Conservation (phyloP, 176 grass and related monocot species). For the Puya raimondii region DNA sequence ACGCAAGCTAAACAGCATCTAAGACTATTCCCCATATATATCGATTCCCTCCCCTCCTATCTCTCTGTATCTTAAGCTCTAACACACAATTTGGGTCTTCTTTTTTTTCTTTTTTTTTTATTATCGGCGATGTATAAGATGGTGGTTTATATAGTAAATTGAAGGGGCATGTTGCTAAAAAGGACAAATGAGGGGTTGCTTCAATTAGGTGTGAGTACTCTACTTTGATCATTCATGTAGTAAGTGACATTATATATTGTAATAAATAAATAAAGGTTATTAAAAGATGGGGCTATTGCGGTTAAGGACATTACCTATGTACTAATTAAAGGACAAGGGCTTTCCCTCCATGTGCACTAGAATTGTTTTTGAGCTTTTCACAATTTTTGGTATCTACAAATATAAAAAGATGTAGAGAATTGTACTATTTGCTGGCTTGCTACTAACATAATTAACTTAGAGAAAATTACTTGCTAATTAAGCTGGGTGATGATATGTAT, state of each 20-base stretch:
- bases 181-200: constrained; percentile 7
- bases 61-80: constrained; percentile 8
- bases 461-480: too few species aligned
- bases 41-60: constrained; percentile 9
- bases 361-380: constrained; percentile 14
- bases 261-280: constrained; percentile 26
- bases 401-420: neutral
- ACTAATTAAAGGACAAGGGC: constrained; percentile 34
- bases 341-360: constrained; percentile 25
- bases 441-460: neutral
- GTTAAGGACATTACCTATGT: constrained; percentile 33
- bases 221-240: too few species aligned
- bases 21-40: constrained; percentile 92
- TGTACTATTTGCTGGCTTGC: neutral
- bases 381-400: neutral
- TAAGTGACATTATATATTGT: neutral
- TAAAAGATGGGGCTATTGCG: constrained; percentile 38
- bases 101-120: constrained; percentile 16
- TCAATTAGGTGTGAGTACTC: constrained; percentile 11
- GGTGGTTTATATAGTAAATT: constrained; percentile 25
- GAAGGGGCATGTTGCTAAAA: constrained; percentile 17
- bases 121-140: neutral
- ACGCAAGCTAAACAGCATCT: constrained; percentile 74
- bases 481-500: too few species aligned
- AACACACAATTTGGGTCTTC: constrained; percentile 9